Base-by-base conservation (phyloP, 495 filamentous ascomycete genomes). In the Coniosporium apollinis region DNA sequence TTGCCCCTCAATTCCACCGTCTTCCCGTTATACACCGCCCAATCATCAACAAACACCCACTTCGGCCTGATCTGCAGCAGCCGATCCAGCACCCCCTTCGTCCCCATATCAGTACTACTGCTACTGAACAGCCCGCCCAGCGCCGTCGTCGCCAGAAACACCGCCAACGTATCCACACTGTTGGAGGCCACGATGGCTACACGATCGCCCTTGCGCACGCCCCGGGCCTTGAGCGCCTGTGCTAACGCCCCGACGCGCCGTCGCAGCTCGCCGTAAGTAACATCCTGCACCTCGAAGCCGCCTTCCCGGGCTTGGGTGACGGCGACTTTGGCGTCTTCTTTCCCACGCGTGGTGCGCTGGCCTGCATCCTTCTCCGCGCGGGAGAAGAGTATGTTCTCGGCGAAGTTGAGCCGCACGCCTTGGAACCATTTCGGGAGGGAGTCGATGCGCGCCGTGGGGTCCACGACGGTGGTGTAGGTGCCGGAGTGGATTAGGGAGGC, bases 11-110 rank as follows among this genome's bases (percentile, higher is more conserved):
- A 53, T 48, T 86, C 81, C 10, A 79, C 62, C 4, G 55, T 65
- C 54, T 79, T 80, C 10, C 78, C 78, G 48, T 86, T 89, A 44
- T 89, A 89, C 14, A 86, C 56, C 1, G 80, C 67, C 11, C 61
- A 65, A 45, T 89, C 81, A 41, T 89, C 82, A 56, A 83, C 69
- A 46, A 89, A 86, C 18, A 89, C 55, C 44, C 66, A 78, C 49
- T 64, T 65, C 21, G 79, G 82, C 47, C 73, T 61, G 25, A 85
- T 69, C 57, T 86, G 79, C 30, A 72, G 52, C 34, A 80, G 54
- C 17, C 82, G 61, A 53, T 86, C 77, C 43, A 89, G 48, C 7
- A 89, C 70, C 0, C 81, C 82, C 45, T 75, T 73, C 22, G 72
- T 69, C 0, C 79, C 79, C 66, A 82, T 86, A 59, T 89, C 82